Evolutionary conservation across 2,329 filamentous ascomycete species (phyloP), one percentile per base, ranked within the genome.

Genomic region (Hirsutella minnesotensis): DNA sequence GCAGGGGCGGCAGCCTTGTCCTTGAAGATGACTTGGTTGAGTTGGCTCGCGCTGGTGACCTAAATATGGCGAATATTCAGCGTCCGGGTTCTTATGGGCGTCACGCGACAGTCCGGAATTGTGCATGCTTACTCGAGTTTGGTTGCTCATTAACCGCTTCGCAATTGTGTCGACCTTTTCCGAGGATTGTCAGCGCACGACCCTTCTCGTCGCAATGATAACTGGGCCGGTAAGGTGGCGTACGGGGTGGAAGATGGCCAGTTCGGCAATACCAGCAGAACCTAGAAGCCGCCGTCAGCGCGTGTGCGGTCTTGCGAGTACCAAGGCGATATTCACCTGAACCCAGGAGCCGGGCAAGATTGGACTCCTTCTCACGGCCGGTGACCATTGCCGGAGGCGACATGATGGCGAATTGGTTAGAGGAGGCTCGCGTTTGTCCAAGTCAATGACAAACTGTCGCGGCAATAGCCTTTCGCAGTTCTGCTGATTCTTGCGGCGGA

Each of bases 71-170:
- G 8, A 9, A 9, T 18, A 19, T 16, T 35, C 33, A 35, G 33
- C 18, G 15, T 35, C 33, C 33, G 9, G 15, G 33, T 4, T 13
- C 5, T 34, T 34, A 34, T n/a, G 15, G 33, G 15, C 16, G 31
- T 7, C n/a, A 9, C 10, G 31, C 10, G 8, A 34, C n/a, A 16
- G 33, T 9, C 16, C 18, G 13, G 24, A 9, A n/a, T 27, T 13
- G 9, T 19, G 9, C 7, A 38, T 68, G 73, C 86, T 60, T 62
- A 66, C 63, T 50, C 59, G 59, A 48, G 79, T 79, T 64, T 94
- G 83, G 68, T 98, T 95, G 79, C 88, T 95, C 92, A 98, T 98
- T 67, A 98, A 79, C 54, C 92, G 86, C 75, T 98, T 98, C 50
- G 92, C 90, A 57, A 94, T 95, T 40, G 92, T 98, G 68, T 98